Base-by-base conservation (phyloP, 805 yeast species). In the Scheffersomyces lignosus region DNA sequence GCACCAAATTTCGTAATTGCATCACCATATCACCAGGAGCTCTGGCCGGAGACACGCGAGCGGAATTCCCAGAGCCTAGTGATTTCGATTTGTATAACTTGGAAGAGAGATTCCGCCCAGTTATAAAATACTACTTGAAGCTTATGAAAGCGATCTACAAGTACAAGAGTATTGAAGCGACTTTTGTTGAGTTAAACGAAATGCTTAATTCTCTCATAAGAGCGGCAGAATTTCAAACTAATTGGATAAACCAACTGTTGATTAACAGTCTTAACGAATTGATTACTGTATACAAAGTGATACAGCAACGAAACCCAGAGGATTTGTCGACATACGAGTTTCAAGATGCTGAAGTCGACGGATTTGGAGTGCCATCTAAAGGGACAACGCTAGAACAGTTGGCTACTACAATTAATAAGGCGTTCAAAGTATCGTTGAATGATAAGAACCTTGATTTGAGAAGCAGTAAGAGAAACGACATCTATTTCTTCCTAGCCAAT, bases 341-440 rank as follows among this genome's bases (percentile, higher is more conserved):
- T 27, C 41, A 43, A 15, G 58, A 48, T 22, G 39, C 43, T 30
- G 68, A 52, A 39, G 40, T 41, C 37, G 41, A 55, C 27, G 60
- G 59, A 3, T 54, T 54, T 28, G 15, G 35, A 37, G 17, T 27
- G 18, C 34, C 40, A 17, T 30, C 39, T 8, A 44, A 60, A 10
- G 37, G 47, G 12, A 44, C 63, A 15, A 45, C 60, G 4, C 44
- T 75, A 41, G 85, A 80, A 38, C 69, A 66, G 30, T 73, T 86
- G 28, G 81, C 87, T 0, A 66, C 80, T 42, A 71, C 82, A 2
- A 70, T 88, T 37, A 88, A 87, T 57, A 73, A 79, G 41, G 76
- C 90, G 5, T 84, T 87, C 62, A 86, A 83, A 40, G 54, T 84
- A 3, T 86, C 95, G 44, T 66, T 89, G 29, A 86, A 85, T 44